A percentile compares a stretch with the other conserved stretches of the same genome.
Evolutionary conservation across 768 basidiomycete genomes (phyloP).

Genomic region (Pisolithus albus): DNA sequence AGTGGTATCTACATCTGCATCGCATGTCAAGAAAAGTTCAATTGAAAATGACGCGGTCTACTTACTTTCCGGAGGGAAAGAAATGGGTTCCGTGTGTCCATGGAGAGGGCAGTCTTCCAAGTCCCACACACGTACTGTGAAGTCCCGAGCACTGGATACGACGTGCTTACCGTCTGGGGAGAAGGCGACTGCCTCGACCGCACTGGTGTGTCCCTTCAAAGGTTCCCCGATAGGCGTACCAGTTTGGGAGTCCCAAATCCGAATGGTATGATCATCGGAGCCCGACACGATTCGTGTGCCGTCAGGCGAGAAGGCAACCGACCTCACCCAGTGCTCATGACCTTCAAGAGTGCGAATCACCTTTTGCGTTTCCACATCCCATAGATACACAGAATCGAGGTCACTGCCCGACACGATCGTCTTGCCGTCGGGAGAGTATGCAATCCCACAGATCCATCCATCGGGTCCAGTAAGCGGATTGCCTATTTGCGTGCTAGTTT

Average conservation of each 20-base stretch:
- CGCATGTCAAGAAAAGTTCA: not conserved
- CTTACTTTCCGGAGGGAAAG: not conserved
- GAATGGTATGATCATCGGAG: slow-evolving; percentile 4
- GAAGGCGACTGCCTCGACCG: not conserved
- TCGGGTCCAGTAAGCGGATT: slow-evolving; percentile 1
- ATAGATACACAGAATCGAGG: not conserved
- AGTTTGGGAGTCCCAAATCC: slow-evolving; percentile 1
- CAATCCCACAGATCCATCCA: not conserved
- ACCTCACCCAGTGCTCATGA: not conserved
- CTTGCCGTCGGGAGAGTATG: slow-evolving; percentile 7
- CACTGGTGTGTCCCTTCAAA: not conserved
- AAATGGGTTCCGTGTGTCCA: not conserved
- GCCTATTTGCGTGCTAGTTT: slow-evolving; percentile 3
- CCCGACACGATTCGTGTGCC: slow-evolving; percentile 2
- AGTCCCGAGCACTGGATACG: not conserved
- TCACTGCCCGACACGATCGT: slow-evolving; percentile 3
- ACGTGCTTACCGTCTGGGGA: slow-evolving; percentile 2
- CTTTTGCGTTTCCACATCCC: not conserved
- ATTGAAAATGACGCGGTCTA: not conserved
- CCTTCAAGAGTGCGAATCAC: not conserved
- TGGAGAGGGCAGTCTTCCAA: not conserved
- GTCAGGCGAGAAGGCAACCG: slow-evolving; percentile 8
- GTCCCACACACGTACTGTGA: slow-evolving; percentile 6
- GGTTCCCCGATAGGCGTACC: not conserved
- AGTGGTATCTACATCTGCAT: no score